Conservation (phyloP, 495 filamentous ascomycete genomes). For the Penicillium diatomitis region DNA sequence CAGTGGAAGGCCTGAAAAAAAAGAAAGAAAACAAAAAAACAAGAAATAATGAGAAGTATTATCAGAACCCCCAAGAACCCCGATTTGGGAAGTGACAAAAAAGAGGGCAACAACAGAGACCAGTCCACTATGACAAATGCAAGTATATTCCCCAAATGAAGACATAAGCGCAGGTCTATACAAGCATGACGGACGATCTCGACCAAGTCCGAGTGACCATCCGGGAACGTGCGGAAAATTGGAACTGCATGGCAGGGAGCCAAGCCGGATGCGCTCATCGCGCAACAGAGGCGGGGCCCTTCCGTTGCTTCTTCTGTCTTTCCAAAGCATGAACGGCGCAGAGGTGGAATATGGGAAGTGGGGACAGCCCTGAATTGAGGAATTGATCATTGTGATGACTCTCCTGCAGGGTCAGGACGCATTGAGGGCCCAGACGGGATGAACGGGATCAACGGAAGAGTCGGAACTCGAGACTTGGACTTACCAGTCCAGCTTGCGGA, state of each 20-base stretch:
- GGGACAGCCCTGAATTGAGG: neutral
- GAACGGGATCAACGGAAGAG: constrained; percentile 7
- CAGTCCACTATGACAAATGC: too few species aligned
- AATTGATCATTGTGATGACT: neutral
- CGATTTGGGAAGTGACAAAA: neutral
- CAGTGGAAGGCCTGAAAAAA: neutral
- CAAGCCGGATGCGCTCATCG: constrained; percentile 10
- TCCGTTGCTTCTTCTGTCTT: too few species aligned
- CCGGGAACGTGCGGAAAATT: constrained; percentile 23
- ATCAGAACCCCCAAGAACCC: too few species aligned
- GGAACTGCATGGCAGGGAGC: constrained; percentile 5
- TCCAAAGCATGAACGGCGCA: neutral
- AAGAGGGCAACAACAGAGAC: neutral
- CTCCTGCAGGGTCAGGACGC: neutral
- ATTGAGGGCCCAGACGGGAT: neutral
- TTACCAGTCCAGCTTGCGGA: constrained; percentile 11
- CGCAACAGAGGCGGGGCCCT: too few species aligned
- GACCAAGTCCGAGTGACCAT: constrained; percentile 9
- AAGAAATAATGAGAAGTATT: too few species aligned
- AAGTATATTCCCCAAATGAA: too few species aligned
- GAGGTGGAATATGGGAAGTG: neutral
- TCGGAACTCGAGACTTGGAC: constrained; percentile 3
- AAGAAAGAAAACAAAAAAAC: neutral
- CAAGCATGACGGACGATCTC: neutral
- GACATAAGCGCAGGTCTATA: too few species aligned